phyloP scores from a whole-genome alignment of 495 filamentous ascomycete species.

The Aspergillus leporis region DNA sequence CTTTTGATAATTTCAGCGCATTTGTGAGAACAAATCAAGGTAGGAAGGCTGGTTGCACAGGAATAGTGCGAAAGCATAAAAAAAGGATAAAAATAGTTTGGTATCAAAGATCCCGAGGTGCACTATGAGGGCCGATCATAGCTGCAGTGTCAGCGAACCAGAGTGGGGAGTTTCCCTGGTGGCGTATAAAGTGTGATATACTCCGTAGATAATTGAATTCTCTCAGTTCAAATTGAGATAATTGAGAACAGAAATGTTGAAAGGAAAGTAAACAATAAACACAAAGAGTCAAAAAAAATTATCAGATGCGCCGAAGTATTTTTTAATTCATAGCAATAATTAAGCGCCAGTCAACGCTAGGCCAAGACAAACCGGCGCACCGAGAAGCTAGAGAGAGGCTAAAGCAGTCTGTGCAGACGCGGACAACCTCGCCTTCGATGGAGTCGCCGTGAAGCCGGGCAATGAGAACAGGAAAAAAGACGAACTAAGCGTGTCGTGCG shows the following conservation, averaged over 20 bases:
- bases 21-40: neutral
- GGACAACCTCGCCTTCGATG: neutral
- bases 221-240: neutral
- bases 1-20: neutral
- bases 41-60: neutral
- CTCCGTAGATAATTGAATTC: neutral
- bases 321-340: slow-evolving; percentile 8
- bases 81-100: neutral
- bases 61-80: neutral
- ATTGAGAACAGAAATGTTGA: neutral
- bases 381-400: slow-evolving; percentile 5
- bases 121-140: neutral
- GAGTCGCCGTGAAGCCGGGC: neutral
- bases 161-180: neutral
- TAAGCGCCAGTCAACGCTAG: slow-evolving; percentile 5
- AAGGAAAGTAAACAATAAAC: neutral
- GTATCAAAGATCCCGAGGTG: neutral
- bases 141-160: slow-evolving; percentile 3
- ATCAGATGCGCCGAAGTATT: slow-evolving; percentile 1
- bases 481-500: neutral
- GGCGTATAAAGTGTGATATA: neutral
- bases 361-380: slow-evolving; percentile 1
- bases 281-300: neutral
- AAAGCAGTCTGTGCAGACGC: slow-evolving; percentile 1
- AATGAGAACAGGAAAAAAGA: neutral